Percentiles rank a stretch among this genome's conserved stretches.
These are phyloP conservation scores for Mycogone perniciosa DNA, from an alignment of 2,329 filamentous ascomycete genomes.

Conservation along the genomic window DNA sequence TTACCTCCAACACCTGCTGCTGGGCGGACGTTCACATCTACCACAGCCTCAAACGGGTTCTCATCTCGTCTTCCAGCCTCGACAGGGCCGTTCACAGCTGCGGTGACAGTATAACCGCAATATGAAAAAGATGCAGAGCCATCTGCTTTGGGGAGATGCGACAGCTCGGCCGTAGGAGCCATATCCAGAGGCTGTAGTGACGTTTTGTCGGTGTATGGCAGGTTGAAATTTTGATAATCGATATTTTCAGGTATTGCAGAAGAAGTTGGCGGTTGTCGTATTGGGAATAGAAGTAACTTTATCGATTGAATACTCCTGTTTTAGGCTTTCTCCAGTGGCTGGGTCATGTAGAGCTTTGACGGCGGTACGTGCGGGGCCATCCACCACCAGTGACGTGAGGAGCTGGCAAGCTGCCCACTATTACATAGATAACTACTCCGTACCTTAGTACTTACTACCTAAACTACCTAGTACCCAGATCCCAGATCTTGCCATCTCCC, in stretches of 20 bases:
- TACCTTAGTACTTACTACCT: not conserved
- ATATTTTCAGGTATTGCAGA: not conserved
- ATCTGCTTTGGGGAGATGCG: slow-evolving; percentile 63
- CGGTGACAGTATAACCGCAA: slow-evolving; percentile 72
- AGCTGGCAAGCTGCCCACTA: not conserved
- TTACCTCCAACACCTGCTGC: slow-evolving; percentile 75
- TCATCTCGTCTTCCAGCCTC: slow-evolving; percentile 87
- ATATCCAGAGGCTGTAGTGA: slow-evolving; percentile 27
- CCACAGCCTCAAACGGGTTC: slow-evolving; percentile 79
- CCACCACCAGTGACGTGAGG: slow-evolving; percentile 4
- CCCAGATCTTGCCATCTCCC: not conserved
- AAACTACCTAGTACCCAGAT: not conserved
- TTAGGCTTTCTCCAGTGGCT: too few relatives aligned
- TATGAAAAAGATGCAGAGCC: slow-evolving; percentile 73
- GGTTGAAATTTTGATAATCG: not conserved
- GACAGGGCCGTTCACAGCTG: slow-evolving; percentile 85
- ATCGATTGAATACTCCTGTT: too few relatives aligned
- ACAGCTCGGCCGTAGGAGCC: slow-evolving; percentile 42
- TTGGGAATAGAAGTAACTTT: too few relatives aligned
- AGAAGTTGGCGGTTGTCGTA: too few relatives aligned
- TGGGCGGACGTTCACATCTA: slow-evolving; percentile 87
- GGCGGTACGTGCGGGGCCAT: not conserved
- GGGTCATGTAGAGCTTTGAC: too few relatives aligned
- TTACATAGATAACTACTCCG: too few relatives aligned
- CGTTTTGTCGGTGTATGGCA: not conserved